Percentiles rank a stretch among this genome's conserved stretches.
phyloP scores from a whole-genome alignment of 1,139 yeast species.

The Pichia sp. region DNA sequence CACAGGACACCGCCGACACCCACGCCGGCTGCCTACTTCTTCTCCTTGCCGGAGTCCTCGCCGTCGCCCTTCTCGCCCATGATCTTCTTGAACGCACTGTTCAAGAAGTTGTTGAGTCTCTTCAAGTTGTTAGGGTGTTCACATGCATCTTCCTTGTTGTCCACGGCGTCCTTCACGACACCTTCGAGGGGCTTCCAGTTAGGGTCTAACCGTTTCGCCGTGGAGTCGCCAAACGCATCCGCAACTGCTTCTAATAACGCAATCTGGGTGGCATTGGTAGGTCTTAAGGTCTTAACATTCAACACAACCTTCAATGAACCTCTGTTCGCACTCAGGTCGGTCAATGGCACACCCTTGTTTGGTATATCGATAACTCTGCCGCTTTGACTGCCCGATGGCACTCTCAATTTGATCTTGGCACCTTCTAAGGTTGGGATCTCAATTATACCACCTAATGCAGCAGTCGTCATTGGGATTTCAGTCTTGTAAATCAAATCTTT shows the following conservation, averaged over 20 bases:
- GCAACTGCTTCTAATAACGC: slow-evolving; percentile 96
- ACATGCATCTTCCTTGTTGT: slow-evolving; percentile 30
- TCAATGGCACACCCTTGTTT: slow-evolving; percentile 83
- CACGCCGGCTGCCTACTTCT: background rate
- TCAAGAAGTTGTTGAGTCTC: slow-evolving; percentile 61
- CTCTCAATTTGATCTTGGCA: slow-evolving; percentile 63
- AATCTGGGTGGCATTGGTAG: slow-evolving; percentile 83
- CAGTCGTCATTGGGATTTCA: slow-evolving; percentile 89
- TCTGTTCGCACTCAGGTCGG: slow-evolving; percentile 49
- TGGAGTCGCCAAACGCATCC: slow-evolving; percentile 77
- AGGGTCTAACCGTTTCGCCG: slow-evolving; percentile 71
- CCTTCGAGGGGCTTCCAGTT: slow-evolving; percentile 48
- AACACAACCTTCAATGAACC: slow-evolving; percentile 82
- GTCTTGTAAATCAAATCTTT: slow-evolving; percentile 62
- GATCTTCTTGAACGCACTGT: slow-evolving; percentile 59
- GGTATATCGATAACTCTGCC: slow-evolving; percentile 78
- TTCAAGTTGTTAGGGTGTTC: slow-evolving; percentile 58
- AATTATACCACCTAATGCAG: slow-evolving; percentile 91
- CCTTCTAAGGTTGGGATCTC: slow-evolving; percentile 84
- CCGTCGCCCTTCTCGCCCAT: slow-evolving; percentile 25
- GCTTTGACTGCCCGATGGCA: slow-evolving; percentile 84
- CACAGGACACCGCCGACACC: too few relatives aligned
- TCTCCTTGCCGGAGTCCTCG: slow-evolving; percentile 6
- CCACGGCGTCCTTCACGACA: slow-evolving; percentile 12
- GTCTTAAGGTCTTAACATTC: slow-evolving; percentile 68